phyloP scores from a whole-genome alignment of 2,329 filamentous ascomycete species.

The Pseudopithomyces maydicus region DNA sequence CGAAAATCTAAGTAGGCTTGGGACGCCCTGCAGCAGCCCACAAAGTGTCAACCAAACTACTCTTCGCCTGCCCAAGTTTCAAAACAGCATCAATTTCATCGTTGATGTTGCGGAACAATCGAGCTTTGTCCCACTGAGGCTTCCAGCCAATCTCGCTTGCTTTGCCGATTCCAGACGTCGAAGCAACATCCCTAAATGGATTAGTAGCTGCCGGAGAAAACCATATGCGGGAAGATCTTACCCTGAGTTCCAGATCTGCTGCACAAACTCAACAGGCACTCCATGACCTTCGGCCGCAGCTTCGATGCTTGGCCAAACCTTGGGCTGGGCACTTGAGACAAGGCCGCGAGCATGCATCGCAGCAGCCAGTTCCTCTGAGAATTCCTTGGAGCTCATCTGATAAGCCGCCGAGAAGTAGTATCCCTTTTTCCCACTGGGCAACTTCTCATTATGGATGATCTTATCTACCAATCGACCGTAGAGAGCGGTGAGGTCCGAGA shows the following conservation, averaged over 20 bases:
- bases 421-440: background rate
- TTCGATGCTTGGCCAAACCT: slow-evolving; percentile 1
- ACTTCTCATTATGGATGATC: background rate
- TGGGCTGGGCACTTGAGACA: background rate
- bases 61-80: slow-evolving; percentile 12
- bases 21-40: background rate
- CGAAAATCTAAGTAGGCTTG: background rate
- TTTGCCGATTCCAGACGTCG: background rate
- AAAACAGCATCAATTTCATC: slow-evolving; percentile 11
- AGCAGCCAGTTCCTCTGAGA: background rate
- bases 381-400: slow-evolving; percentile 1
- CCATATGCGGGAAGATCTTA: background rate
- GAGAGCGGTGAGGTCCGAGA: background rate
- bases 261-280: slow-evolving; percentile 7
- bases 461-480: background rate
- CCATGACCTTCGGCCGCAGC: slow-evolving; percentile 5
- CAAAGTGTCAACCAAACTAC: slow-evolving; percentile 9
- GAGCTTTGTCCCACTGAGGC: slow-evolving; percentile 4
- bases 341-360: slow-evolving; percentile 4
- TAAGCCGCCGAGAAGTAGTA: slow-evolving; percentile 9
- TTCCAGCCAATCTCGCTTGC: slow-evolving; percentile 4
- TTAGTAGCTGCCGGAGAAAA: background rate
- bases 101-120: slow-evolving; percentile 6
- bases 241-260: slow-evolving; percentile 10
- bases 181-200: background rate